phyloP scores from a whole-genome alignment of 169 alveolate genomes.

The Cryptosporidium ubiquitum region DNA sequence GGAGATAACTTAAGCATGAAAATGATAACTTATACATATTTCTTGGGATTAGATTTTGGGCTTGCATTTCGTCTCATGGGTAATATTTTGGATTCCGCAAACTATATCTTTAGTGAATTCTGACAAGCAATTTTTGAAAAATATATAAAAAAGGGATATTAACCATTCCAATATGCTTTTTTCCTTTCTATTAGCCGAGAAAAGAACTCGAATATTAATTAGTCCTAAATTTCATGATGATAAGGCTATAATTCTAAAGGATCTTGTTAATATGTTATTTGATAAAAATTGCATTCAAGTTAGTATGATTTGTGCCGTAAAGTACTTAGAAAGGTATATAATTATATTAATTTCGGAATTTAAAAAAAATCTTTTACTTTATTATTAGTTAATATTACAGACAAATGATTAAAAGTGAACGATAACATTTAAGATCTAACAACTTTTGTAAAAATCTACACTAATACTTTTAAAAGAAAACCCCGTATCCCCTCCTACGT shows the following conservation, averaged over 20 bases:
- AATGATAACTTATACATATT: not conserved
- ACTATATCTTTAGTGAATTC: not conserved
- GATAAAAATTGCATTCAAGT: not conserved
- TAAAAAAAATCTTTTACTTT: not conserved
- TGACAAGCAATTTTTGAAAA: not conserved
- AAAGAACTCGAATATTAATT: not conserved
- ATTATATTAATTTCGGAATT: not conserved
- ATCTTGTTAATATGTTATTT: not conserved
- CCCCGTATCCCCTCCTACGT: slow-evolving; percentile 43
- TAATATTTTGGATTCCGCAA: slow-evolving; percentile 4
- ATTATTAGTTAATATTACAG: not conserved
- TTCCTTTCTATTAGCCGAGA: not conserved
- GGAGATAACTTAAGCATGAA: not conserved
- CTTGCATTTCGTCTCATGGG: slow-evolving; percentile 17
- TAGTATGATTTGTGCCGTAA: not conserved
- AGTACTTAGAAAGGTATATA: not conserved
- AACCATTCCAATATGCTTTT: slow-evolving; percentile 11
- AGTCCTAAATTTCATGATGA: not conserved
- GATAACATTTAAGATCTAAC: not conserved
- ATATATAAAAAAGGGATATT: slow-evolving; percentile 16
- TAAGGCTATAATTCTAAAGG: not conserved
- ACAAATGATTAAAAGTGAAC: not conserved
- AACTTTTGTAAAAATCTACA: slow-evolving; percentile 15
- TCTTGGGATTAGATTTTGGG: slow-evolving; percentile 25
- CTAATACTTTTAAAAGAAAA: slow-evolving; percentile 11